Evolutionary conservation across 2,329 filamentous ascomycete genomes (phyloP).

Genomic region (Davidsoniella neocaledoniae): DNA sequence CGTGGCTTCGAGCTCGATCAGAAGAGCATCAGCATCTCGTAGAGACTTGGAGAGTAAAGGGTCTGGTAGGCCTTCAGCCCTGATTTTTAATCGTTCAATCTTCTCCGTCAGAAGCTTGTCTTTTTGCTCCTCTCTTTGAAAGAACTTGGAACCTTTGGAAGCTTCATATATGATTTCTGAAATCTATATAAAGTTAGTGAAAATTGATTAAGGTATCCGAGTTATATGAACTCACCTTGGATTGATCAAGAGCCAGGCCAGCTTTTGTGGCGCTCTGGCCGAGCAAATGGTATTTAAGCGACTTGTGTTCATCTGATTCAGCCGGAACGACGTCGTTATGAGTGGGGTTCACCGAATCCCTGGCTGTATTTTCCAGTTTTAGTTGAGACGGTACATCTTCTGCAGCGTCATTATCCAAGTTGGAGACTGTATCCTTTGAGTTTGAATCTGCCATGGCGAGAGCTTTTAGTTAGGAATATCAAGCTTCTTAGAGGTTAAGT

Average conservation of each 20-base stretch:
- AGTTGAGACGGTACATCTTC: neutral
- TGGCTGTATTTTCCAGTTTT: neutral
- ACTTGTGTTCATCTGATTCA: slow-evolving; percentile 25
- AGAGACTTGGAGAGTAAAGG: slow-evolving; percentile 57
- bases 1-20: slow-evolving; percentile 59
- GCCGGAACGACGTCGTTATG: neutral
- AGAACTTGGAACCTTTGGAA: slow-evolving; percentile 91
- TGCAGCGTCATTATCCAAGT: neutral
- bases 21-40: slow-evolving; percentile 62
- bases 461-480: no score
- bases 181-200: slow-evolving; percentile 33
- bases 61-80: slow-evolving; percentile 59
- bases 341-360: neutral
- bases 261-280: slow-evolving; percentile 88
- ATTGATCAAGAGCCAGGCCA: slow-evolving; percentile 87
- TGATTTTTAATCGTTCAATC: slow-evolving; percentile 61
- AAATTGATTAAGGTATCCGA: neutral
- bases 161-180: slow-evolving; percentile 95
- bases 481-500: no score
- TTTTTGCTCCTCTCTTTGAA: slow-evolving; percentile 72
- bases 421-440: no score
- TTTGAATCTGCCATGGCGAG: neutral
- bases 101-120: slow-evolving; percentile 74
- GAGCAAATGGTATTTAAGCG: slow-evolving; percentile 75
- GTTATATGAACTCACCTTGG: slow-evolving; percentile 36